phyloP scores from a whole-genome alignment of 2,329 filamentous ascomycete species.

The Colletotrichum tabaci region DNA sequence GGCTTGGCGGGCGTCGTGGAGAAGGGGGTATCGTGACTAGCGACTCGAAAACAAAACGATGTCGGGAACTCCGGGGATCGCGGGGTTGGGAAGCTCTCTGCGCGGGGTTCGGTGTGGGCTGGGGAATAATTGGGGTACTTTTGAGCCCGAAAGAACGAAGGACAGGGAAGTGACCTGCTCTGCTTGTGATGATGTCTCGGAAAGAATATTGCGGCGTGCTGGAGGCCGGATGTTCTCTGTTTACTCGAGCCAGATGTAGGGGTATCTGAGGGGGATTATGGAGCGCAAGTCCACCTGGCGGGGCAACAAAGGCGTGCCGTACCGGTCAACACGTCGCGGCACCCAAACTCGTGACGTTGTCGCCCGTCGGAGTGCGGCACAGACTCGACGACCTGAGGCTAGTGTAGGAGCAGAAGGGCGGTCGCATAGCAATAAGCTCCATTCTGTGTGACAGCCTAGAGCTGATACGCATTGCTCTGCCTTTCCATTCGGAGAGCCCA shows the following conservation, averaged over 20 bases:
- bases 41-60: not conserved
- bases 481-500: constrained; percentile 1
- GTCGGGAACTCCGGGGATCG: constrained; percentile 14
- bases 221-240: not conserved
- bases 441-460: constrained; percentile 32
- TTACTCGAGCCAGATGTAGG: not conserved
- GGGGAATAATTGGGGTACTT: constrained; percentile 11
- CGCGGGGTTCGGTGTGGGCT: constrained; percentile 39
- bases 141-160: not conserved
- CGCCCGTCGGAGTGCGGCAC: constrained; percentile 26
- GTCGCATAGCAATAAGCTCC: constrained; percentile 19
- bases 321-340: constrained; percentile 10
- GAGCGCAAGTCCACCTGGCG: constrained; percentile 22
- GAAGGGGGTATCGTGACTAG: not conserved
- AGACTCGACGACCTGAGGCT: constrained; percentile 25
- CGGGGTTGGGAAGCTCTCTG: constrained; percentile 23
- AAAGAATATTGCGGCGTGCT: not conserved
- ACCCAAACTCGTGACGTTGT: constrained; percentile 30
- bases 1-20: not conserved
- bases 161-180: not conserved
- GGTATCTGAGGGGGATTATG: constrained; percentile 1
- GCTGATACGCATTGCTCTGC: constrained; percentile 23
- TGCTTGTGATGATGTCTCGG: not conserved
- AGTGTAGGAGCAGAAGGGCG: constrained; percentile 12
- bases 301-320: constrained; percentile 17